These are phyloP conservation scores for Lupinus albus DNA, from an alignment of 306 rosid genomes.

Conservation along the genomic window DNA sequence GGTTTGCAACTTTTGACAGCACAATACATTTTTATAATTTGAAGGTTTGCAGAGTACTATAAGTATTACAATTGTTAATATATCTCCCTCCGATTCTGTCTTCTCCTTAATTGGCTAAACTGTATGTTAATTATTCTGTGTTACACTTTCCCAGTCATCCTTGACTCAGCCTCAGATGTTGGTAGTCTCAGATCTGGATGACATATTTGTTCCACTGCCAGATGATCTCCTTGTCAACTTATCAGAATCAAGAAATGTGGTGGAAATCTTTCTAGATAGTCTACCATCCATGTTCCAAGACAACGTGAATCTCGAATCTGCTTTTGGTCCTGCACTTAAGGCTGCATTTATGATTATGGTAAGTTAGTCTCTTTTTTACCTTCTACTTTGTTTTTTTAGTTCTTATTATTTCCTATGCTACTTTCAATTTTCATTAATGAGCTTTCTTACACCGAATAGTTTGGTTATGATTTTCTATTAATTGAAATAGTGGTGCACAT, in stretches of 20 bases:
- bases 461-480: slow-evolving; percentile 1
- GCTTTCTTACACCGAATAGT: not conserved
- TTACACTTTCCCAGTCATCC: slow-evolving; percentile 70
- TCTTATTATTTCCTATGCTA: slow-evolving; percentile 1
- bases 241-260: slow-evolving; percentile 95
- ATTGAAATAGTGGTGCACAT: not conserved
- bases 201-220: slow-evolving; percentile 91
- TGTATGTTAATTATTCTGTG: slow-evolving; percentile 41
- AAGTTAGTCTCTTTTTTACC: slow-evolving; percentile 33
- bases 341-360: slow-evolving; percentile 96
- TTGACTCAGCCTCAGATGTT: slow-evolving; percentile 97
- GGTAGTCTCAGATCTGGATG: slow-evolving; percentile 98
- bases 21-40: slow-evolving; percentile 92
- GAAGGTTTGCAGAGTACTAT: slow-evolving; percentile 65
- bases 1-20: slow-evolving; percentile 98
- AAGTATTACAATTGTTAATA: slow-evolving; percentile 31
- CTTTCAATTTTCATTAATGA: not conserved
- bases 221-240: slow-evolving; percentile 98
- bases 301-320: slow-evolving; percentile 88
- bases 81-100: not conserved
- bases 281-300: slow-evolving; percentile 94
- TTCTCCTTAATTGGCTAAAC: slow-evolving; percentile 20
- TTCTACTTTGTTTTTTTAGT: slow-evolving; percentile 22
- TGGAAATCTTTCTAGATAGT: slow-evolving; percentile 90
- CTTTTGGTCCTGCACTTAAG: slow-evolving; percentile 96